These are phyloP conservation scores for Gossypium raimondii DNA, from an alignment of 345 rosid genomes.

Conservation along the genomic window DNA sequence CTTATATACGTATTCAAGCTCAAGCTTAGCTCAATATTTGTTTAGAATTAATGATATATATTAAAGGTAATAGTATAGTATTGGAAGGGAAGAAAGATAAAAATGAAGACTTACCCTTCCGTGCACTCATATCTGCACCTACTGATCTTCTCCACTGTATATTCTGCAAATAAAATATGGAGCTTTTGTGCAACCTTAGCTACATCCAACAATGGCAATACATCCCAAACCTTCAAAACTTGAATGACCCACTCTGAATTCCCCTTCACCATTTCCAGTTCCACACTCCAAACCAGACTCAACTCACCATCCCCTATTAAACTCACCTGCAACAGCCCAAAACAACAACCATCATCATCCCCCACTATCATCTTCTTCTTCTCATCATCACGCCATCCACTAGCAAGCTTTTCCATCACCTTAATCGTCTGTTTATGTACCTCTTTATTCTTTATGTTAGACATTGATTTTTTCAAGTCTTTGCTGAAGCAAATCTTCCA, in stretches of 20 bases:
- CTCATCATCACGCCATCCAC: constrained; percentile 24
- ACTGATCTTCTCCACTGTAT: constrained; percentile 20
- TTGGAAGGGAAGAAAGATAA: not conserved
- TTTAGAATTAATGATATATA: too few species aligned
- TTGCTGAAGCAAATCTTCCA: constrained; percentile 35
- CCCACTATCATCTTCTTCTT: not conserved
- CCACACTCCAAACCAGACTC: constrained; percentile 36
- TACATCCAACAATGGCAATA: constrained; percentile 22
- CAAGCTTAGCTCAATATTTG: too few species aligned
- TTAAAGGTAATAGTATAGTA: too few species aligned
- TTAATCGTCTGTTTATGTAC: constrained; percentile 16
- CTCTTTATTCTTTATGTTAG: constrained; percentile 13
- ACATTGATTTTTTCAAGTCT: constrained; percentile 27
- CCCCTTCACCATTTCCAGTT: constrained; percentile 29
- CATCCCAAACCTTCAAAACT: constrained; percentile 38
- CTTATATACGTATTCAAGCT: too few species aligned
- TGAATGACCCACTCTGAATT: constrained; percentile 21
- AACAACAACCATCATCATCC: not conserved
- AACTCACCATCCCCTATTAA: constrained; percentile 10
- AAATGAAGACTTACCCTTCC: constrained; percentile 20
- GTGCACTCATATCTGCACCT: constrained; percentile 19
- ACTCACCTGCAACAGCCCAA: constrained; percentile 15
- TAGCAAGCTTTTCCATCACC: constrained; percentile 24
- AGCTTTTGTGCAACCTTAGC: constrained; percentile 18
- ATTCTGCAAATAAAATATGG: constrained; percentile 19